A percentile compares a stretch with the other conserved stretches of the same genome.
Conservation (phyloP, 495 filamentous ascomycete genomes). For the Penicilliopsis zonata region DNA sequence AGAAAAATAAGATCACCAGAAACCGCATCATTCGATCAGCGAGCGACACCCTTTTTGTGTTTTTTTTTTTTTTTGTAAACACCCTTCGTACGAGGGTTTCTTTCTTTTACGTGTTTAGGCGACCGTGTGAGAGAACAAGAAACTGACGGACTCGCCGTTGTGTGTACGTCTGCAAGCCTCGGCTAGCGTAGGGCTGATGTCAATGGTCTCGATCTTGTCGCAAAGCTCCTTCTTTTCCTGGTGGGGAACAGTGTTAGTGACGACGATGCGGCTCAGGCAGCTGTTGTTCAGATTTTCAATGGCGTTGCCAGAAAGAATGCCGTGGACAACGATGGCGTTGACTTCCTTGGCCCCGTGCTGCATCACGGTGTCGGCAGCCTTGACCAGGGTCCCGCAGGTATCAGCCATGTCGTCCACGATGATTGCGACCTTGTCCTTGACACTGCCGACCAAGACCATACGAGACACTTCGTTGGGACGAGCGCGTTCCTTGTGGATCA, state of each 20-base stretch:
- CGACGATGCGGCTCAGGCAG: slow-evolving; percentile 62
- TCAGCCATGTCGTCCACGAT: slow-evolving; percentile 82
- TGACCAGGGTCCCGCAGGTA: slow-evolving; percentile 88
- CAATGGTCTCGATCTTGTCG: slow-evolving; percentile 74
- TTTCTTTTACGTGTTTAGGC: too few relatives aligned
- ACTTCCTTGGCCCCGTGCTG: slow-evolving; percentile 79
- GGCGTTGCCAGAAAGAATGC: slow-evolving; percentile 84
- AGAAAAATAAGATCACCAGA: too few relatives aligned
- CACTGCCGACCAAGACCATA: slow-evolving; percentile 73
- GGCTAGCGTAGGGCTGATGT: slow-evolving; percentile 78
- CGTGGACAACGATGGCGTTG: slow-evolving; percentile 92
- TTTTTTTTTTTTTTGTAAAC: too few relatives aligned
- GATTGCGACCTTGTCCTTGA: slow-evolving; percentile 52
- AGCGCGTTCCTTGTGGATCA: slow-evolving; percentile 97
- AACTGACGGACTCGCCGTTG: slow-evolving; percentile 88
- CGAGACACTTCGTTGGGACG: slow-evolving; percentile 90
- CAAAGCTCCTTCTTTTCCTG: slow-evolving; percentile 60
- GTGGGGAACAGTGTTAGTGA: slow-evolving; percentile 95
- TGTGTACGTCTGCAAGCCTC: slow-evolving; percentile 72
- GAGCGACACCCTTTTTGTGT: too few relatives aligned
- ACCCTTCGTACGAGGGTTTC: too few relatives aligned
- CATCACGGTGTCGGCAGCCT: slow-evolving; percentile 86
- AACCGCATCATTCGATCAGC: too few relatives aligned
- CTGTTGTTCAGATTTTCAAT: slow-evolving; percentile 84
- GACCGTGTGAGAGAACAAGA: slow-evolving; percentile 82